A percentile compares a stretch with the other conserved stretches of the same genome.
These are phyloP conservation scores for Aspergillus sclerotiicarbonarius DNA, from an alignment of 495 filamentous ascomycete species.

Conservation along the genomic window DNA sequence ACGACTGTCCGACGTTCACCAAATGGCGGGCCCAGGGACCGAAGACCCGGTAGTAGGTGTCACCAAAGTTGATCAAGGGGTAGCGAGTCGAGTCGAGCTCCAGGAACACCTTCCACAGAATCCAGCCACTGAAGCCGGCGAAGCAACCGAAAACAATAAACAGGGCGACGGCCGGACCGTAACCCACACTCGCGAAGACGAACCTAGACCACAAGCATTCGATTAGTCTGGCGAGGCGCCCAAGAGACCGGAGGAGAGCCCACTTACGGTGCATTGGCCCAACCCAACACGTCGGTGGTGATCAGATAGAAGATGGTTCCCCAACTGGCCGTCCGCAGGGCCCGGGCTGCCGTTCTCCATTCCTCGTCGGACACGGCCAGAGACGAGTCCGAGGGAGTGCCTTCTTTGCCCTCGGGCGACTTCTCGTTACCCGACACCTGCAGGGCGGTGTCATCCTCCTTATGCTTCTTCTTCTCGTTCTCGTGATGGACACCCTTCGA, in stretches of 20 bases:
- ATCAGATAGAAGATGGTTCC: slow-evolving; percentile 1
- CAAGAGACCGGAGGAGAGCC: not conserved
- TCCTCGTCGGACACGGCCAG: not conserved
- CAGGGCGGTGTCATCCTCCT: not conserved
- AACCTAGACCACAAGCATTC: not conserved
- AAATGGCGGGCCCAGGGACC: not conserved
- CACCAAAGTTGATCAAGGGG: not conserved
- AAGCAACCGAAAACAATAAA: not conserved
- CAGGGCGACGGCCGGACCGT: not conserved
- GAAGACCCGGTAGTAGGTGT: not conserved
- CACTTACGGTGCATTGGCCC: not conserved
- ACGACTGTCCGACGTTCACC: not conserved
- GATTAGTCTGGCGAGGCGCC: not conserved
- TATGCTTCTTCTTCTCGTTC: not conserved
- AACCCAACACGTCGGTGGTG: slow-evolving; percentile 1
- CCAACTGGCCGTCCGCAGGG: not conserved
- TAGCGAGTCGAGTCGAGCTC: not conserved
- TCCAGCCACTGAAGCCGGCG: slow-evolving; percentile 1
- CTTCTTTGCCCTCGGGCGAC: not conserved
- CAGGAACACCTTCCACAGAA: slow-evolving; percentile 1
- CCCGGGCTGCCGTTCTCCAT: not conserved
- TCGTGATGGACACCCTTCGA: not conserved
- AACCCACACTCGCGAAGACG: not conserved
- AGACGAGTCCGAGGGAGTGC: not conserved
- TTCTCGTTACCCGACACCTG: not conserved